These are phyloP conservation scores for Trichomonas vaginalis DNA, from an alignment of 208 protist genomes.

Conservation along the genomic window DNA sequence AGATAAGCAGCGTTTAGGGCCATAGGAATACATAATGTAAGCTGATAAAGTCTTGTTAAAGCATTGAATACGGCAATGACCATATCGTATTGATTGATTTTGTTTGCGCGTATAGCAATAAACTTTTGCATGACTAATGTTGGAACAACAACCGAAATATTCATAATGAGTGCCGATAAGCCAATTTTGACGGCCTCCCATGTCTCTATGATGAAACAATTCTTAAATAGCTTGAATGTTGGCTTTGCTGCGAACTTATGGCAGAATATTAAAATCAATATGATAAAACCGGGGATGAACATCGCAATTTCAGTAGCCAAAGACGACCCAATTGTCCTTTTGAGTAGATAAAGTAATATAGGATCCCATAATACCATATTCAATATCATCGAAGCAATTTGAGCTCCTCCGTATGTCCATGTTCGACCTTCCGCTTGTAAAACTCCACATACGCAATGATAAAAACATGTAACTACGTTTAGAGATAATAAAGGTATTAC, in stretches of 20 bases:
- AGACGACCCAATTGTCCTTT: not conserved
- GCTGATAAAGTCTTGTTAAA: not conserved
- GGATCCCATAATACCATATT: not conserved
- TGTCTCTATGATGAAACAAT: not conserved
- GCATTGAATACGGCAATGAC: not conserved
- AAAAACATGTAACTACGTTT: not conserved
- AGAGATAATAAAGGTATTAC: not conserved
- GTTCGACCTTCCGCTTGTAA: not conserved
- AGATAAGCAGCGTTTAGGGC: not conserved
- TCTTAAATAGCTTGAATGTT: not conserved
- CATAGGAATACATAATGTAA: not conserved
- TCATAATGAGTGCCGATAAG: not conserved
- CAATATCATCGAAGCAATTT: not conserved
- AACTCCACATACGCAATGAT: not conserved
- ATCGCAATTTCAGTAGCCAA: not conserved
- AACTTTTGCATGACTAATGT: not conserved
- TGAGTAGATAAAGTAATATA: not conserved
- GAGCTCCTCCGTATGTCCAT: not conserved
- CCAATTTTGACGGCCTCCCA: not conserved
- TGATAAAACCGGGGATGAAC: not conserved
- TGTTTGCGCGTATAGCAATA: not conserved
- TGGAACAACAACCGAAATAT: not conserved
- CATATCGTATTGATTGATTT: not conserved
- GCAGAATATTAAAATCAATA: not conserved
- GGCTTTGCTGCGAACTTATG: not conserved